Percentiles rank a stretch among this genome's conserved stretches.
phyloP scores from a whole-genome alignment of 129 eudicot species.

The carrot (Daucus carota) region DH1_v3.0 NC_030387.2:9369501-9370000 shows the following conservation, averaged over 20 bases:
- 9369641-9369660: constrained; percentile 30
- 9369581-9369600: background rate
- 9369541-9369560: background rate
- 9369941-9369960: background rate
- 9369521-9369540: background rate
- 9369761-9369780: constrained; percentile 1
- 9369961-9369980: background rate
- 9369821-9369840: background rate
- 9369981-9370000: background rate
- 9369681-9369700: constrained; percentile 93
- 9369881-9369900: background rate
- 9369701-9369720: constrained; percentile 95
- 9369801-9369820: background rate
- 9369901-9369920: background rate
- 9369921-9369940: background rate
- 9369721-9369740: constrained; percentile 92
- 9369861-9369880: background rate
- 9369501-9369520: background rate
- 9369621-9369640: background rate
- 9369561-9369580: background rate
- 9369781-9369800: background rate
- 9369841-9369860: background rate
- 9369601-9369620: background rate
- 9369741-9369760: constrained; percentile 78
- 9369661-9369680: constrained; percentile 84